Percentiles rank a stretch among this genome's conserved stretches.
These are phyloP conservation scores for Rhizopus delemar DNA, from an alignment of 371 early-diverging fungal genomes.

Conservation along the genomic window DNA sequence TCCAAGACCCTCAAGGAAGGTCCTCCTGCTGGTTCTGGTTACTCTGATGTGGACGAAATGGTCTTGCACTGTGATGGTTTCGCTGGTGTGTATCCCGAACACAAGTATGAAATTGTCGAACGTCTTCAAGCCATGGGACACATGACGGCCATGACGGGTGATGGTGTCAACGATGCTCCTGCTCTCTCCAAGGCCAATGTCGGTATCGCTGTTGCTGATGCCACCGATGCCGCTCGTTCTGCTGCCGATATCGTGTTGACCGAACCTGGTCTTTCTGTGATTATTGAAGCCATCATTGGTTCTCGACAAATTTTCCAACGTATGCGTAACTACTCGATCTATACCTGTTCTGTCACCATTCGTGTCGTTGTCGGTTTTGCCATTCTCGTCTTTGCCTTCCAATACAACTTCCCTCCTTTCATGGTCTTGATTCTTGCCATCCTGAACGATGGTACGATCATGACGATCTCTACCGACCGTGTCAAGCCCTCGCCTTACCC, in stretches of 20 bases:
- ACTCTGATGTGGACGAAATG: constrained; percentile 76
- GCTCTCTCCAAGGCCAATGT: constrained; percentile 87
- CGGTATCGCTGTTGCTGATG: constrained; percentile 84
- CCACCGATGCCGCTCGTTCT: constrained; percentile 76
- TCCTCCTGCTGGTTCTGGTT: constrained; percentile 70
- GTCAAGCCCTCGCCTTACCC: constrained; percentile 61
- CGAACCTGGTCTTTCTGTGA: constrained; percentile 76
- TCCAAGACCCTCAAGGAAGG: constrained; percentile 77
- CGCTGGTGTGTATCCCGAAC: constrained; percentile 92
- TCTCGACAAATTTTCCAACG: constrained; percentile 77
- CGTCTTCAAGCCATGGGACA: constrained; percentile 83
- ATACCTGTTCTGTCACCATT: constrained; percentile 66
- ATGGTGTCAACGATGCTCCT: constrained; percentile 97
- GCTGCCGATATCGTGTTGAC: constrained; percentile 81
- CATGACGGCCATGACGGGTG: constrained; percentile 93
- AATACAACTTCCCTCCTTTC: constrained; percentile 67
- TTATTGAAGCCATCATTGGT: constrained; percentile 68
- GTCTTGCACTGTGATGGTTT: constrained; percentile 84
- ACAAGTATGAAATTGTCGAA: constrained; percentile 93
- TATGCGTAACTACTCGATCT: constrained; percentile 67
- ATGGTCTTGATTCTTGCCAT: constrained; percentile 66
- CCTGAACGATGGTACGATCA: constrained; percentile 66
- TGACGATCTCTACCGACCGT: constrained; percentile 66
- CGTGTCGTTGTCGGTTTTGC: constrained; percentile 68
- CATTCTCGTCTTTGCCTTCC: constrained; percentile 58